These are phyloP conservation scores for Dactylellina leptospora DNA, from an alignment of 2,329 filamentous ascomycete genomes.

Conservation along the genomic window DNA sequence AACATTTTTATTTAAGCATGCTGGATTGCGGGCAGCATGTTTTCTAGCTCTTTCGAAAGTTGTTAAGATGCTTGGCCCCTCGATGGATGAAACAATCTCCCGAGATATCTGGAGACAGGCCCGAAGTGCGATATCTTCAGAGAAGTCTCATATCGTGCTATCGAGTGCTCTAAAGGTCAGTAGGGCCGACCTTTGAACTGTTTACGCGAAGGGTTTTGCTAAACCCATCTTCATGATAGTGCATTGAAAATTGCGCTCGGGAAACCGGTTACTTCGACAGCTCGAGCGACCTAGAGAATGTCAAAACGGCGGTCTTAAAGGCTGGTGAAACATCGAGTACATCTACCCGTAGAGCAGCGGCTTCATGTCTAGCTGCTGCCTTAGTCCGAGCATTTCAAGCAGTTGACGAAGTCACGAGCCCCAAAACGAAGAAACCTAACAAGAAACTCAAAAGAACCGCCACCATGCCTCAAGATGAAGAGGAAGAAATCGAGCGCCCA, in stretches of 20 bases:
- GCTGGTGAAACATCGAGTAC: constrained; percentile 79
- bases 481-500: constrained; percentile 75
- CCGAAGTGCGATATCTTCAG: constrained; percentile 76
- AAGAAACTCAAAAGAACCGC: constrained; percentile 72
- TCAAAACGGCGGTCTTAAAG: constrained; percentile 85
- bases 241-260: constrained; percentile 76
- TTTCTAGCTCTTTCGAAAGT: constrained; percentile 81
- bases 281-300: constrained; percentile 85
- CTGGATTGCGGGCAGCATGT: constrained; percentile 80
- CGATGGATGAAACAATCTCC: constrained; percentile 83
- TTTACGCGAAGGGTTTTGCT: not conserved
- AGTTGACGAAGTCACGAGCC: constrained; percentile 67
- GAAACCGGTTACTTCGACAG: constrained; percentile 86
- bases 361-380: constrained; percentile 82
- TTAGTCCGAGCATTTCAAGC: constrained; percentile 79
- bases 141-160: constrained; percentile 85
- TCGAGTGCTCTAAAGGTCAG: constrained; percentile 60
- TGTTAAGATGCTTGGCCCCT: constrained; percentile 75
- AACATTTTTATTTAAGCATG: constrained; percentile 64
- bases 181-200: not conserved
- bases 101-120: constrained; percentile 94
- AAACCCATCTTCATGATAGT: constrained; percentile 65
- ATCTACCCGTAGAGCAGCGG: constrained; percentile 82
- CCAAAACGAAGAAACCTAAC: constrained; percentile 75
- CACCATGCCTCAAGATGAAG: constrained; percentile 74